Percentiles rank a stretch among this genome's conserved stretches.
phyloP scores from a whole-genome alignment of 2,329 filamentous ascomycete species.

The Aspergillus udagawae region DNA sequence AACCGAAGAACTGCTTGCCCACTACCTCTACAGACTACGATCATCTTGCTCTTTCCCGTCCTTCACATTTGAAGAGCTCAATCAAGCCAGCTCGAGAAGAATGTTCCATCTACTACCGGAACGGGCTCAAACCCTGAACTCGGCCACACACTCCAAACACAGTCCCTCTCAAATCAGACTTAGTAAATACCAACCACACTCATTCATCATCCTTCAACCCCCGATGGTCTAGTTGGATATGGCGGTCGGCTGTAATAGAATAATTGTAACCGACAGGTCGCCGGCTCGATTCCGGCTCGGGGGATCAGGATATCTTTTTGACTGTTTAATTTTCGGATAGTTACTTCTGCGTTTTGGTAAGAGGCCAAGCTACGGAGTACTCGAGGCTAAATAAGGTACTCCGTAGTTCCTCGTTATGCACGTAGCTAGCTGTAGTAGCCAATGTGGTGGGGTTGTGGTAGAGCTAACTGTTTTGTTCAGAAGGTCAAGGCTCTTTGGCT shows the following conservation, averaged over 20 bases:
- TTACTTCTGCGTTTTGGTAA: not conserved
- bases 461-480: too few species aligned
- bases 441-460: too few species aligned
- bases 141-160: too few species aligned
- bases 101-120: not conserved
- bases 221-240: not conserved
- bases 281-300: not conserved
- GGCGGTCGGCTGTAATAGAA: not conserved
- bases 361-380: too few species aligned
- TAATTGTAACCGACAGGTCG: not conserved
- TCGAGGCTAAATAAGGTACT: too few species aligned
- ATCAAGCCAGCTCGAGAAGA: not conserved
- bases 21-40: too few species aligned
- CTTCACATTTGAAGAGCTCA: not conserved
- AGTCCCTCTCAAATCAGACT: not conserved
- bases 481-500: too few species aligned
- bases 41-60: too few species aligned
- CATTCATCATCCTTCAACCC: not conserved
- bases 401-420: too few species aligned
- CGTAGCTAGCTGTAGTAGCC: too few species aligned
- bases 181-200: rapidly evolving
- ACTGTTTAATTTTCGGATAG: not conserved
- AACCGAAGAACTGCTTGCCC: too few species aligned
- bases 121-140: not conserved
- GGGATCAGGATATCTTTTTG: not conserved